These are phyloP conservation scores for Wilhelminamyces savonicus DNA, from an alignment of 805 yeast species.

Conservation along the genomic window DNA sequence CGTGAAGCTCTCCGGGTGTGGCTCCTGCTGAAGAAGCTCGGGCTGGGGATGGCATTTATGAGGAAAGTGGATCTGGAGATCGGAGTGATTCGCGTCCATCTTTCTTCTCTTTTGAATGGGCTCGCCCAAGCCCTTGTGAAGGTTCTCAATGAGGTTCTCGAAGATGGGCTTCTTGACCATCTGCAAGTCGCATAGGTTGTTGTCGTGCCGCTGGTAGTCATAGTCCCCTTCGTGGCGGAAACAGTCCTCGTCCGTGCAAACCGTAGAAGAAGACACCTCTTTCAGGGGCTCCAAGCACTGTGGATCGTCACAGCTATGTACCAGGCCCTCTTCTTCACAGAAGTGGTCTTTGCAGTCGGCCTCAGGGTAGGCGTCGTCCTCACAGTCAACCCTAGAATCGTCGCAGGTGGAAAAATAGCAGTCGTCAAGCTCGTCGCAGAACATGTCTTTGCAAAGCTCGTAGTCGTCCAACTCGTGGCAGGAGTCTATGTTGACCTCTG, in stretches of 20 bases:
- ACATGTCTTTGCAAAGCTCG: slow-evolving; percentile 31
- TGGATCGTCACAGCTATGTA: no score
- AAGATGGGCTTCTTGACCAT: slow-evolving; percentile 27
- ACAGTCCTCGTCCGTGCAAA: no score
- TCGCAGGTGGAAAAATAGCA: slow-evolving; percentile 34
- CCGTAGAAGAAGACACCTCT: no score
- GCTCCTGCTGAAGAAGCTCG: slow-evolving; percentile 4
- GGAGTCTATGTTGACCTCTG: slow-evolving; percentile 4
- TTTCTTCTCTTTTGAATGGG: slow-evolving; percentile 5
- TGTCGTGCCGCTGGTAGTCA: no score
- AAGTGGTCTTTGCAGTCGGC: no score
- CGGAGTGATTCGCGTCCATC: slow-evolving; percentile 4
- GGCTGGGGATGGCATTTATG: slow-evolving; percentile 27
- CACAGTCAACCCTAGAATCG: slow-evolving; percentile 12
- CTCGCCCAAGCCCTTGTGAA: slow-evolving; percentile 19
- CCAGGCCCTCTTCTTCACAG: no score
- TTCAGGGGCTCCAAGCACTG: no score
- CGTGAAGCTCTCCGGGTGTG: background rate
- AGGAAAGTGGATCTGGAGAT: slow-evolving; percentile 33
- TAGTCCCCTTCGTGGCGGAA: no score
- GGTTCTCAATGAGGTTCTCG: slow-evolving; percentile 32
- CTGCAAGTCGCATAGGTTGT: slow-evolving; percentile 23
- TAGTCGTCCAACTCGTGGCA: slow-evolving; percentile 27
- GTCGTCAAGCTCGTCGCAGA: slow-evolving; percentile 39
- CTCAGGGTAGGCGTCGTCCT: no score